Evolutionary conservation across 441 rosid genomes (phyloP).

Genomic region (Kokia cookei): DNA sequence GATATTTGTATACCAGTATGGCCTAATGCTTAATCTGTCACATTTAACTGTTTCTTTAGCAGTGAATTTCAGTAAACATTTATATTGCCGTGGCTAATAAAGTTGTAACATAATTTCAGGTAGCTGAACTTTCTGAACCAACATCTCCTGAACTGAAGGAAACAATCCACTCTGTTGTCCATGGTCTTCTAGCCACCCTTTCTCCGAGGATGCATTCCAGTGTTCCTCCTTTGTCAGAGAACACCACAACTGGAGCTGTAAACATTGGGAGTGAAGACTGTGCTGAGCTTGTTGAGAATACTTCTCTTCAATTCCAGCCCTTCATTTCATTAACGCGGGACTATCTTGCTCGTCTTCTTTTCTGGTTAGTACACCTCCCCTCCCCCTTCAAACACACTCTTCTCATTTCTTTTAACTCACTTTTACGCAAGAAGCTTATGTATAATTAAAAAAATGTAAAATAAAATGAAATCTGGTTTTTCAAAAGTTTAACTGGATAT

Average conservation of each 20-base stretch:
- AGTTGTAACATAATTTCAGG: conserved; percentile 34
- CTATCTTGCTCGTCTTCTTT: conserved; percentile 88
- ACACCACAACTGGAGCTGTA: conserved; percentile 34
- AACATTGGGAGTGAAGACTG: conserved; percentile 52
- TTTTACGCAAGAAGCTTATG: not conserved
- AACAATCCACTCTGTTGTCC: conserved; percentile 68
- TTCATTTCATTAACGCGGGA: conserved; percentile 71
- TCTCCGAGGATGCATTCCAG: conserved; percentile 84
- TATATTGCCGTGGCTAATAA: conserved; percentile 1
- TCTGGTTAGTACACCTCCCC: conserved; percentile 54
- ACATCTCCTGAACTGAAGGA: conserved; percentile 68
- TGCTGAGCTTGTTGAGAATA: conserved; percentile 72
- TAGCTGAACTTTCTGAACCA: conserved; percentile 91
- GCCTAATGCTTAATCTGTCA: not conserved
- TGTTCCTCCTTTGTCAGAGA: conserved; percentile 55
- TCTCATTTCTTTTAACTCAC: not conserved
- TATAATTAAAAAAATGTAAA: not conserved
- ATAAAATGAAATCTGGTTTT: not conserved
- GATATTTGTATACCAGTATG: not conserved
- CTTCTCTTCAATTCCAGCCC: conserved; percentile 83
- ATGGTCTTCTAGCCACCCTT: conserved; percentile 89
- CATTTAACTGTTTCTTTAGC: not conserved
- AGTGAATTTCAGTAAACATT: not conserved
- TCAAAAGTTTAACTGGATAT: not conserved
- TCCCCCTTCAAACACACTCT: not conserved